Conservation (phyloP, 345 rosid species). For the Populus tremula region DNA sequence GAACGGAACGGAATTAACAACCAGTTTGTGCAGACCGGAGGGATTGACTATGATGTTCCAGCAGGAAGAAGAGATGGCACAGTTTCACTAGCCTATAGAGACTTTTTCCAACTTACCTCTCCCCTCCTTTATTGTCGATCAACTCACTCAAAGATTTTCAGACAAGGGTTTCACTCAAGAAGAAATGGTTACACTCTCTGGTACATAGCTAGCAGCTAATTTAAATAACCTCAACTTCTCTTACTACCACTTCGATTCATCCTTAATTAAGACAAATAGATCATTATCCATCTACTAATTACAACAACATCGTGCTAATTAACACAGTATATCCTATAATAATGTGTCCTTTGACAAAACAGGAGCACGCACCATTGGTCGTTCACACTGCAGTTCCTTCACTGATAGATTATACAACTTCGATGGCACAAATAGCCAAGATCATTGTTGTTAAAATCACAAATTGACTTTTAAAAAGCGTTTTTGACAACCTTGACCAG, state of each 20-base stretch:
- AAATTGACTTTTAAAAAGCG: too few species aligned
- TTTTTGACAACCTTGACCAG: not conserved
- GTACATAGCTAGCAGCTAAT: not conserved
- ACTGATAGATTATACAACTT: constrained; percentile 21
- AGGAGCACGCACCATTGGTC: constrained; percentile 29
- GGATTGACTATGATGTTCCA: constrained; percentile 49
- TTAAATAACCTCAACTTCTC: not conserved
- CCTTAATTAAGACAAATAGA: not conserved
- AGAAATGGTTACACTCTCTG: constrained; percentile 24
- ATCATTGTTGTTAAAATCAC: too few species aligned
- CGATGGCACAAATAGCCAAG: not conserved
- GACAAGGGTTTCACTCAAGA: constrained; percentile 18
- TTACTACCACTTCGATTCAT: too few species aligned
- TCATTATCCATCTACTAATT: not conserved
- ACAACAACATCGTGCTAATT: too few species aligned
- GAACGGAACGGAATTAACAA: too few species aligned
- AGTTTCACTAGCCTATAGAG: constrained; percentile 42
- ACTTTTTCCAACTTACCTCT: constrained; percentile 10
- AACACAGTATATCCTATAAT: too few species aligned
- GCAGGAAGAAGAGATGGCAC: constrained; percentile 63
- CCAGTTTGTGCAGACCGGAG: constrained; percentile 42
- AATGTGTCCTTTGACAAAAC: not conserved
- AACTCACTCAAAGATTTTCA: constrained; percentile 16
- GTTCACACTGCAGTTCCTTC: constrained; percentile 27
- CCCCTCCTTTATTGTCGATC: constrained; percentile 6